phyloP scores from a whole-genome alignment of 768 basidiomycete genomes.

The Boletus rubropictus region DNA sequence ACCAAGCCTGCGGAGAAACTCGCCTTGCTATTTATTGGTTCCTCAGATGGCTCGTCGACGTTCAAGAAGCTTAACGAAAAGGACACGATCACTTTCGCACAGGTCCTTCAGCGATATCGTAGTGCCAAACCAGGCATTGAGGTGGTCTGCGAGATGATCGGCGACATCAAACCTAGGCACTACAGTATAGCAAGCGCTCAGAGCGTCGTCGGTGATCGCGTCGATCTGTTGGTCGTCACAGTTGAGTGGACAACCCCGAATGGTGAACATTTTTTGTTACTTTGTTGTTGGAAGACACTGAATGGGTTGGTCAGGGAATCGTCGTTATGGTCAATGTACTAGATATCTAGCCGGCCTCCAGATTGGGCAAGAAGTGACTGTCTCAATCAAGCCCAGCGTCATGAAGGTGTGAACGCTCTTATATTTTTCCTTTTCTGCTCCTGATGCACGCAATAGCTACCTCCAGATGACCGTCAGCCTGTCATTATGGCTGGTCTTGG shows the following conservation, averaged over 20 bases:
- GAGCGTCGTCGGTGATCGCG: conserved; percentile 88
- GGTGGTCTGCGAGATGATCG: conserved; percentile 80
- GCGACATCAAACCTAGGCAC: conserved; percentile 95
- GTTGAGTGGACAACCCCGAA: conserved; percentile 88
- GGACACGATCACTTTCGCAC: conserved; percentile 91
- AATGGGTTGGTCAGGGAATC: conserved; percentile 45
- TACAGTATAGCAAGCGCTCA: conserved; percentile 98
- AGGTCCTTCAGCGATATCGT: conserved; percentile 69
- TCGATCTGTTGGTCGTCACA: conserved; percentile 92
- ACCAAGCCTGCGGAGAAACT: conserved; percentile 63
- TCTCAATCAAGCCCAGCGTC: conserved; percentile 97
- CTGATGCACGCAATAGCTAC: conserved; percentile 49
- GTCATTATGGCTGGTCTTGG: conserved; percentile 98
- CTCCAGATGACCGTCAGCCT: conserved; percentile 77
- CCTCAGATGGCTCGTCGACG: conserved; percentile 82
- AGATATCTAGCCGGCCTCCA: conserved; percentile 83
- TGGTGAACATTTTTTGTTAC: conserved; percentile 44
- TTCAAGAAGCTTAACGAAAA: conserved; percentile 96
- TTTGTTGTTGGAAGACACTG: not conserved
- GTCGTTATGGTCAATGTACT: conserved; percentile 91
- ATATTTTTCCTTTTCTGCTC: not conserved
- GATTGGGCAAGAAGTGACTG: conserved; percentile 89
- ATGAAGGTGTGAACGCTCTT: conserved; percentile 71
- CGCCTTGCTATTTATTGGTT: conserved; percentile 85
- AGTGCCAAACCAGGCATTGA: conserved; percentile 81